A percentile compares a stretch with the other conserved stretches of the same genome.
These are phyloP conservation scores for Aureobasidium sp. DNA, from an alignment of 2,329 filamentous ascomycete genomes.

Conservation along the genomic window DNA sequence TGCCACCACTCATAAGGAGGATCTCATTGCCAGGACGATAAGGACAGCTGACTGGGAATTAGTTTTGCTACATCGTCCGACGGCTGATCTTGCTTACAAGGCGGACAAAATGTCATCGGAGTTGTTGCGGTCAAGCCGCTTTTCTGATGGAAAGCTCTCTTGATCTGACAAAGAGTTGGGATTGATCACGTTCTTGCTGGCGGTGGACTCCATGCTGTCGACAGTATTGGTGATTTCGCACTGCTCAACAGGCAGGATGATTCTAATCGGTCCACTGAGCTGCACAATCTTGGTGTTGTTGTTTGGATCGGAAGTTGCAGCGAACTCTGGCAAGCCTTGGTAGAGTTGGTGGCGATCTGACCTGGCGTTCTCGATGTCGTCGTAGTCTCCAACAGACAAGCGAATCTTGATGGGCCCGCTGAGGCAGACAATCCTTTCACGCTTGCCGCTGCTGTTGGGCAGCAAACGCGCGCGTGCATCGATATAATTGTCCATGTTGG, in stretches of 20 bases:
- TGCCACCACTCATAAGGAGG: not conserved
- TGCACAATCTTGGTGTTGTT: not conserved
- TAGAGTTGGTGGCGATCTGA: too few species aligned
- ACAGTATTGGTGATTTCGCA: not conserved
- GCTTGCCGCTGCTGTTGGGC: too few species aligned
- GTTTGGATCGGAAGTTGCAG: not conserved
- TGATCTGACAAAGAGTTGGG: not conserved
- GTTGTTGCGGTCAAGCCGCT: not conserved
- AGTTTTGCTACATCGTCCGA: not conserved
- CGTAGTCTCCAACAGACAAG: too few species aligned
- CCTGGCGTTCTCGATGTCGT: too few species aligned
- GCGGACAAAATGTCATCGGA: not conserved
- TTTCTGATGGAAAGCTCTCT: not conserved
- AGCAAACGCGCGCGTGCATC: too few species aligned
- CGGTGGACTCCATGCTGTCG: not conserved
- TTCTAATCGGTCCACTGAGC: not conserved
- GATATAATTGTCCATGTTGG: too few species aligned
- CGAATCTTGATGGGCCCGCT: too few species aligned
- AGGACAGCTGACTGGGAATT: not conserved
- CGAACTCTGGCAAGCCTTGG: too few species aligned
- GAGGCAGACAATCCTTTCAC: too few species aligned
- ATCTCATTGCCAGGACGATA: not conserved
- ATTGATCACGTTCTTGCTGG: not conserved
- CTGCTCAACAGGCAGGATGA: not conserved
- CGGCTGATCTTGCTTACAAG: not conserved